Conservation (phyloP, 1,284 basidiomycete genomes). For the Cystobasidium slooffiae region DNA sequence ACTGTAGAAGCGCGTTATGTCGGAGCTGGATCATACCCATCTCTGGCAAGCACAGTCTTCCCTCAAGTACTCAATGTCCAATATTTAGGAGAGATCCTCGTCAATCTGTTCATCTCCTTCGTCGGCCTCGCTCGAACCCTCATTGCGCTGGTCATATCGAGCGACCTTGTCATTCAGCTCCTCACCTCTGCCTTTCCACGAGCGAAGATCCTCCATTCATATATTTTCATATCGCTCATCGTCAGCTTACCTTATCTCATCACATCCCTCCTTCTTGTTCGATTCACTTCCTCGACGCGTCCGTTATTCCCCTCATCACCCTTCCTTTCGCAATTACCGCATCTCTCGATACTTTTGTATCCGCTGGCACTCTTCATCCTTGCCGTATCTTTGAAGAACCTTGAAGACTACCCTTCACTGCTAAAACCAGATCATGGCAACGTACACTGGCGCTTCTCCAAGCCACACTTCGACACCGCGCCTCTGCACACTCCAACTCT, state of each 20-base stretch:
- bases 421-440: slow-evolving; percentile 45
- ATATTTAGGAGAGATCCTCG: slow-evolving; percentile 46
- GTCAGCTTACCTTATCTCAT: slow-evolving; percentile 46
- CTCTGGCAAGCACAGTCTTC: slow-evolving; percentile 51
- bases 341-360: slow-evolving; percentile 49
- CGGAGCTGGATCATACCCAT: slow-evolving; percentile 52
- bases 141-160: slow-evolving; percentile 29
- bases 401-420: slow-evolving; percentile 47
- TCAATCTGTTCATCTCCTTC: slow-evolving; percentile 46
- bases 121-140: slow-evolving; percentile 34
- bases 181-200: slow-evolving; percentile 9
- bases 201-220: slow-evolving; percentile 23
- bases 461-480: slow-evolving; percentile 19
- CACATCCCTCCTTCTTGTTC: slow-evolving; percentile 5
- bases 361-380: slow-evolving; percentile 53
- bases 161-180: slow-evolving; percentile 30
- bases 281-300: neutral
- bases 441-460: slow-evolving; percentile 10
- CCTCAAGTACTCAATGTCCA: slow-evolving; percentile 50
- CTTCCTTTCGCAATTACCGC: slow-evolving; percentile 49
- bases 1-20: slow-evolving; percentile 53
- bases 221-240: slow-evolving; percentile 31
- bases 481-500: slow-evolving; percentile 39
- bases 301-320: slow-evolving; percentile 14
- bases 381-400: slow-evolving; percentile 50